Conservation (phyloP, 2,329 filamentous ascomycete genomes). For the Penicillium italicum region DNA sequence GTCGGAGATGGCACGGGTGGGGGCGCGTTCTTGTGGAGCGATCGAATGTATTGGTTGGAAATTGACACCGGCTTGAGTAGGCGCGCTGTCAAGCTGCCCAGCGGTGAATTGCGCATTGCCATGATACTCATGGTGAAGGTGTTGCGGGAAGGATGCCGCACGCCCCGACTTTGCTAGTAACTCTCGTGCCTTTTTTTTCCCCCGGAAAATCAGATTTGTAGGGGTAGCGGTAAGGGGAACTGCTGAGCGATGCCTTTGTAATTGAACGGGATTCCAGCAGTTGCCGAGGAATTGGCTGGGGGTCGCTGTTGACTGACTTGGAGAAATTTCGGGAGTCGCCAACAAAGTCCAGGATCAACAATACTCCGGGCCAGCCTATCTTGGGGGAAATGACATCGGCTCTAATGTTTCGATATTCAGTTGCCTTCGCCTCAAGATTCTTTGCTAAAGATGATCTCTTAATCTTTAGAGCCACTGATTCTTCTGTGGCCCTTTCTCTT, state of each 20-base stretch:
- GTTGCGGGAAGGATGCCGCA: constrained; percentile 6
- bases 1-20: constrained; percentile 65
- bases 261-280: not conserved
- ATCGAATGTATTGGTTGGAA: constrained; percentile 37
- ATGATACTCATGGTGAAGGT: constrained; percentile 19
- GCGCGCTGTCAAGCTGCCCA: constrained; percentile 27
- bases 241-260: not conserved
- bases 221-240: not conserved
- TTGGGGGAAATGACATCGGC: not conserved
- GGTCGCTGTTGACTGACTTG: constrained; percentile 8
- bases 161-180: constrained; percentile 1
- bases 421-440: not conserved
- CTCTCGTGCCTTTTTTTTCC: not conserved
- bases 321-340: constrained; percentile 30
- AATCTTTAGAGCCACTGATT: not conserved
- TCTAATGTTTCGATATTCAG: not conserved
- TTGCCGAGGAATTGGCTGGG: constrained; percentile 5
- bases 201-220: not conserved
- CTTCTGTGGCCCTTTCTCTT: not conserved
- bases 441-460: constrained; percentile 7
- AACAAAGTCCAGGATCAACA: constrained; percentile 29
- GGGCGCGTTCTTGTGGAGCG: constrained; percentile 40
- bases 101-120: constrained; percentile 29
- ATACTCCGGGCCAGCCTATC: constrained; percentile 24
- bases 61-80: constrained; percentile 24